Evolutionary conservation across 2,329 filamentous ascomycete species (phyloP).

Genomic region (Aspergillus udagawae): DNA sequence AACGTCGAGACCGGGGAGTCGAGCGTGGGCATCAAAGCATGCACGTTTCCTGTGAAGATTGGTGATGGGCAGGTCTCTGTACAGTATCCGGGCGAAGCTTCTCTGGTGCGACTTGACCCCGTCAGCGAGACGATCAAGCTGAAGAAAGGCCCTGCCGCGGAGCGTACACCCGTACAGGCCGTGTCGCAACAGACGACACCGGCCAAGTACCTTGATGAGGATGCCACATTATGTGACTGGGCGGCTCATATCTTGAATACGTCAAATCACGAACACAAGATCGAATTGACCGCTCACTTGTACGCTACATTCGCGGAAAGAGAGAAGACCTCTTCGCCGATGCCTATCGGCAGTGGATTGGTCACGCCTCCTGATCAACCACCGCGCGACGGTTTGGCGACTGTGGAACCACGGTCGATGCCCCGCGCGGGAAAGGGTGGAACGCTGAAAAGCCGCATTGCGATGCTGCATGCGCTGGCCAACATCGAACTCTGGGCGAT

Average conservation of each 20-base stretch:
- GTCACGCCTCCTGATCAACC: constrained; percentile 38
- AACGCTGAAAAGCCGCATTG: constrained; percentile 42
- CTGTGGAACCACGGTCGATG: constrained; percentile 39
- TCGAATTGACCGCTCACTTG: constrained; percentile 44
- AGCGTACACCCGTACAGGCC: background rate
- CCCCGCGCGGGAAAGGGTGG: constrained; percentile 42
- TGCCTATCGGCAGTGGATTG: constrained; percentile 40
- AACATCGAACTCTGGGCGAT: constrained; percentile 50
- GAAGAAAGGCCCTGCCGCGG: constrained; percentile 22
- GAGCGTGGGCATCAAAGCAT: constrained; percentile 46
- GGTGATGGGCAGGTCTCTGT: constrained; percentile 33
- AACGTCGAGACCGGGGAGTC: constrained; percentile 49
- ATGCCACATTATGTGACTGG: constrained; percentile 47
- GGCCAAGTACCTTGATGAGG: constrained; percentile 35
- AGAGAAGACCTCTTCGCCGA: constrained; percentile 38
- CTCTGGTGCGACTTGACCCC: constrained; percentile 33
- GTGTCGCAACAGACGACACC: constrained; percentile 8
- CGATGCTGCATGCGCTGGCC: constrained; percentile 47
- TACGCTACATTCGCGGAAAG: constrained; percentile 40
- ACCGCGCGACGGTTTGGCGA: constrained; percentile 38
- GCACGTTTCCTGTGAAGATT: constrained; percentile 43
- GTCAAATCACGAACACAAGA: constrained; percentile 45
- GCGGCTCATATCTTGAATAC: constrained; percentile 46
- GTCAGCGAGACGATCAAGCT: constrained; percentile 46
- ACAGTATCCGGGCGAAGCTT: constrained; percentile 27